Percentiles rank a stretch among this genome's conserved stretches.
phyloP scores from a whole-genome alignment of 306 rosid species.

The Gastrolobium villosum region DNA sequence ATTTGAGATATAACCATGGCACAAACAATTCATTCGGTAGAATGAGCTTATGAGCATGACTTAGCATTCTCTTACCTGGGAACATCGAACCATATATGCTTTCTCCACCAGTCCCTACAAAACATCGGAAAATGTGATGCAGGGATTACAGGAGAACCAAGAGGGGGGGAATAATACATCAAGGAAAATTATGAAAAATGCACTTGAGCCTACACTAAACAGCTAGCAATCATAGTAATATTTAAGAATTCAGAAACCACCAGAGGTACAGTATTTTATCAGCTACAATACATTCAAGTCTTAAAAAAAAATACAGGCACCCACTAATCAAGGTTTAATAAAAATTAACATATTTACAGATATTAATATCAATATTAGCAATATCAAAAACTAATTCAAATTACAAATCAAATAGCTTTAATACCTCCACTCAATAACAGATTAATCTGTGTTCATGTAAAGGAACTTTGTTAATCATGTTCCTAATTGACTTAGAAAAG shows the following conservation, averaged over 20 bases:
- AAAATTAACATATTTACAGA: background rate
- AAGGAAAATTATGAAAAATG: background rate
- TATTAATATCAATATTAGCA: background rate
- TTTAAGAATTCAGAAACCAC: slow-evolving; percentile 13
- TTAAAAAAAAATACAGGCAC: background rate
- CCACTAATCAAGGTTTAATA: background rate
- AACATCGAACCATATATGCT: slow-evolving; percentile 88
- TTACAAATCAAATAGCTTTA: background rate
- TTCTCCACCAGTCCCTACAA: slow-evolving; percentile 94
- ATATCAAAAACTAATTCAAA: slow-evolving; percentile 8
- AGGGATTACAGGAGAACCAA: slow-evolving; percentile 2
- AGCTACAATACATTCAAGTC: slow-evolving; percentile 28
- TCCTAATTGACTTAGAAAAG: slow-evolving; percentile 53
- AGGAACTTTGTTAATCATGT: slow-evolving; percentile 42
- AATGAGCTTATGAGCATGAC: background rate
- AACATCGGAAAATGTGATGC: slow-evolving; percentile 37
- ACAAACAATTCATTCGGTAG: background rate
- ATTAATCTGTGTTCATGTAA: slow-evolving; percentile 33
- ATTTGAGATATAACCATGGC: background rate
- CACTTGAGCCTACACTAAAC: background rate
- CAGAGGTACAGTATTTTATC: background rate
- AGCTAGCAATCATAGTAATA: background rate
- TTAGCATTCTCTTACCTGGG: slow-evolving; percentile 75
- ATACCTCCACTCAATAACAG: slow-evolving; percentile 35
- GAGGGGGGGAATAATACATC: background rate